A percentile compares a stretch with the other conserved stretches of the same genome.
phyloP scores from a whole-genome alignment of 2,329 filamentous ascomycete genomes.

The Nothopassalora personata region DNA sequence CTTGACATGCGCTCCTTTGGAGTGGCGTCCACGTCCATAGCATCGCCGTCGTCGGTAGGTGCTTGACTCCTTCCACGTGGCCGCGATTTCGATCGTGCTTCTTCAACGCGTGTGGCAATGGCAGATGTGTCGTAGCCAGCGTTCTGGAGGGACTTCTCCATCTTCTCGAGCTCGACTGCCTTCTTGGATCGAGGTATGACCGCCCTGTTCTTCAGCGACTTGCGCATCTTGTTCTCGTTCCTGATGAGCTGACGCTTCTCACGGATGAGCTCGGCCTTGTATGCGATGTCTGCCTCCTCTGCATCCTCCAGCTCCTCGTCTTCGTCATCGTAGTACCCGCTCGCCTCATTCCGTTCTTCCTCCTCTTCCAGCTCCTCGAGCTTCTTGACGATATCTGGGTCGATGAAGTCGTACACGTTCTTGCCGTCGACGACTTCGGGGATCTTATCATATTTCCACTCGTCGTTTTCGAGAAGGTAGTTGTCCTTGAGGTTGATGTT shows the following conservation, averaged over 20 bases:
- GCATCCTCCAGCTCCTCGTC: conserved; percentile 73
- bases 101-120: conserved; percentile 55
- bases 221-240: conserved; percentile 92
- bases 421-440: conserved; percentile 92
- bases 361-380: conserved; percentile 88
- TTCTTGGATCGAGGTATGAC: conserved; percentile 79
- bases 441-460: conserved; percentile 95
- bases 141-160: conserved; percentile 77
- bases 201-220: conserved; percentile 94
- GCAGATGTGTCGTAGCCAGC: conserved; percentile 79
- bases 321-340: conserved; percentile 85
- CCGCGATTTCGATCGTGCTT: conserved; percentile 60
- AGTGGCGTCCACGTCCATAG: conserved; percentile 62
- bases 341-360: conserved; percentile 83
- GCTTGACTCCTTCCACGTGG: conserved; percentile 64
- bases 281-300: conserved; percentile 78
- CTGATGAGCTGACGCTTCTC: conserved; percentile 90
- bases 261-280: conserved; percentile 91
- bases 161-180: conserved; percentile 76
- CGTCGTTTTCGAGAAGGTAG: conserved; percentile 78
- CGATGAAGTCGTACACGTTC: conserved; percentile 96
- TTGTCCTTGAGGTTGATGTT: conserved; percentile 86
- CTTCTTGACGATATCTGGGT: conserved; percentile 93
- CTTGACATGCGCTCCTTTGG: conserved; percentile 44
- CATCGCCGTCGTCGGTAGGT: conserved; percentile 59